These are phyloP conservation scores for Cutaneotrichosporon daszewskae DNA, from an alignment of 1,284 basidiomycete species.

Conservation along the genomic window DNA sequence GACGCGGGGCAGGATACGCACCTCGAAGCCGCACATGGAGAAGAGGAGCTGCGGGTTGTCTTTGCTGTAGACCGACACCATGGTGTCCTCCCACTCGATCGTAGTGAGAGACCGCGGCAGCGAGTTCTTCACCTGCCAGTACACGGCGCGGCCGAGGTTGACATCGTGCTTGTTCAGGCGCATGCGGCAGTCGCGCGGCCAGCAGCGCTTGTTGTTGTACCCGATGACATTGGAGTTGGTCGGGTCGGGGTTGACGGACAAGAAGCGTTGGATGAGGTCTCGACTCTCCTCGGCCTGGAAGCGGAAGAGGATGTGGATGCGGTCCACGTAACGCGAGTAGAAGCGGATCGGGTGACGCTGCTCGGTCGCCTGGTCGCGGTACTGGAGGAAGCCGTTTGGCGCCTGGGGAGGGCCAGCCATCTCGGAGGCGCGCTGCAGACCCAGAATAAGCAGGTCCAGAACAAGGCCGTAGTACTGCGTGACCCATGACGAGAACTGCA, in stretches of 20 bases:
- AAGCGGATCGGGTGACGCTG: constrained; percentile 89
- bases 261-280: constrained; percentile 95
- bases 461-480: constrained; percentile 95
- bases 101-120: constrained; percentile 92
- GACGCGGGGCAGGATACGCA: constrained; percentile 83
- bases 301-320: constrained; percentile 90
- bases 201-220: constrained; percentile 98
- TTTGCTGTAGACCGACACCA: constrained; percentile 92
- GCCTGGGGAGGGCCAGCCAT: constrained; percentile 93
- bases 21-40: constrained; percentile 97
- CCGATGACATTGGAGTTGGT: constrained; percentile 99
- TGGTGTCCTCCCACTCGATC: constrained; percentile 98
- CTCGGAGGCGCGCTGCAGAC: constrained; percentile 88
- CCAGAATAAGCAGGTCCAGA: constrained; percentile 84
- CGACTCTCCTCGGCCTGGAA: constrained; percentile 98
- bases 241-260: constrained; percentile 94
- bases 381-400: constrained; percentile 96
- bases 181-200: constrained; percentile 99
- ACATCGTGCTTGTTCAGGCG: constrained; percentile 99
- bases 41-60: constrained; percentile 97
- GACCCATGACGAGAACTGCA: constrained; percentile 94
- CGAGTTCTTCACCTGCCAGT: constrained; percentile 99
- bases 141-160: constrained; percentile 94
- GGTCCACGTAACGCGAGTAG: constrained; percentile 90
- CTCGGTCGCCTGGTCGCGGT: constrained; percentile 85